These are phyloP conservation scores for Linanthus parryae DNA, from an alignment of 148 eudicot genomes.

Conservation along the genomic window DNA sequence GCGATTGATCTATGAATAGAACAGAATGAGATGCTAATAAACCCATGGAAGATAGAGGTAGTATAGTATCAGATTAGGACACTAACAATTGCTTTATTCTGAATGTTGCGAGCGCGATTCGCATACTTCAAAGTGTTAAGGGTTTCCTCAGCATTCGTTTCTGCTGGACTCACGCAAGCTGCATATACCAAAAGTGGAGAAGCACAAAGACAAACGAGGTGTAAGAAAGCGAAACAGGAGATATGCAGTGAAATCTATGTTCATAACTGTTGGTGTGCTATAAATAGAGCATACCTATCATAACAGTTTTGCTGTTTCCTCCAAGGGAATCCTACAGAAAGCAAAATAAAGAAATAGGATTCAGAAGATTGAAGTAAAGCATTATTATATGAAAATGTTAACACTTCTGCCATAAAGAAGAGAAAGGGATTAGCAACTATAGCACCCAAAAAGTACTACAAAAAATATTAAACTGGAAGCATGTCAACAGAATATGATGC, in stretches of 20 bases:
- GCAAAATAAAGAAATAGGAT: not conserved
- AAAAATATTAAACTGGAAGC: no score
- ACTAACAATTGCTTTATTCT: constrained; percentile 95
- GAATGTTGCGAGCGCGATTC: constrained; percentile 98
- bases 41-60: not conserved
- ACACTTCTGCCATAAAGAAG: no score
- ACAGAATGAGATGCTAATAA: constrained; percentile 6
- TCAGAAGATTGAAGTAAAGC: not conserved
- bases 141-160: constrained; percentile 95
- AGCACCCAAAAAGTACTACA: no score
- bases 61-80: not conserved
- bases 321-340: constrained; percentile 83
- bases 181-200: constrained; percentile 6
- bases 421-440: no score
- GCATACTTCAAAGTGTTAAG: constrained; percentile 95
- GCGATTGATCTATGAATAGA: constrained; percentile 66
- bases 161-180: constrained; percentile 99
- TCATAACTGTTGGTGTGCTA: not conserved
- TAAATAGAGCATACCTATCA: constrained; percentile 70
- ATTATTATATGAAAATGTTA: not conserved
- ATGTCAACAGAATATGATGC: no score
- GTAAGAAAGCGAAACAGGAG: not conserved
- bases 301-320: constrained; percentile 93
- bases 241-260: not conserved
- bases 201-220: not conserved